Evolutionary conservation across 108 stramenopile species (phyloP).

Genomic region (Hondaea fermentalgiana): DNA sequence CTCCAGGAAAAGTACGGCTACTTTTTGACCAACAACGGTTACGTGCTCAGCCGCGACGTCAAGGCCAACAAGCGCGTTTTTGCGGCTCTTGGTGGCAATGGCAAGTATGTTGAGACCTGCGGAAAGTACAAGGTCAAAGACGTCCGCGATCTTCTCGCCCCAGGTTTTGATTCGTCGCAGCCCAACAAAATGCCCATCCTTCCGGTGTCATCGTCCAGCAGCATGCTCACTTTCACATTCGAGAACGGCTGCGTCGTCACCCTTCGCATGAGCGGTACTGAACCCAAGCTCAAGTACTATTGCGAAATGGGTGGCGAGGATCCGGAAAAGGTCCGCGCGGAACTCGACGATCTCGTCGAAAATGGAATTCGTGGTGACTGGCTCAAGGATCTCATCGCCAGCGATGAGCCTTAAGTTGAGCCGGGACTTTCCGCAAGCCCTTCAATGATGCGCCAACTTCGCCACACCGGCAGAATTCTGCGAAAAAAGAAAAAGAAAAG

Average conservation of each 20-base stretch:
- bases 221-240: constrained; percentile 87
- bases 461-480: too few species aligned
- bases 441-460: background rate
- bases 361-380: background rate
- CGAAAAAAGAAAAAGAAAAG: too few species aligned
- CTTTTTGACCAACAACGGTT: constrained; percentile 79
- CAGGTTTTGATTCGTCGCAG: constrained; percentile 73
- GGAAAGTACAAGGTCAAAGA: constrained; percentile 53
- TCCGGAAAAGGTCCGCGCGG: background rate
- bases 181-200: constrained; percentile 66
- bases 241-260: constrained; percentile 82
- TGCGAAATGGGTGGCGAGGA: constrained; percentile 51
- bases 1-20: constrained; percentile 76
- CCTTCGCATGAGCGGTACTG: constrained; percentile 86
- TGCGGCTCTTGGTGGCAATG: constrained; percentile 58
- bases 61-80: constrained; percentile 64
- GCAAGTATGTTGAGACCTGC: constrained; percentile 58
- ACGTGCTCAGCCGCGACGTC: constrained; percentile 73
- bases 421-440: background rate
- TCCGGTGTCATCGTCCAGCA: constrained; percentile 66
- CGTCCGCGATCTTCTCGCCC: constrained; percentile 71
- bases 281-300: constrained; percentile 98
- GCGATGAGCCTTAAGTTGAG: background rate
- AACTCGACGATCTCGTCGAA: constrained; percentile 6
- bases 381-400: background rate